Evolutionary conservation across 331 rosid species (phyloP), one percentile per base, ranked within the genome.

Genomic region (Pyracantha coccinea): DNA sequence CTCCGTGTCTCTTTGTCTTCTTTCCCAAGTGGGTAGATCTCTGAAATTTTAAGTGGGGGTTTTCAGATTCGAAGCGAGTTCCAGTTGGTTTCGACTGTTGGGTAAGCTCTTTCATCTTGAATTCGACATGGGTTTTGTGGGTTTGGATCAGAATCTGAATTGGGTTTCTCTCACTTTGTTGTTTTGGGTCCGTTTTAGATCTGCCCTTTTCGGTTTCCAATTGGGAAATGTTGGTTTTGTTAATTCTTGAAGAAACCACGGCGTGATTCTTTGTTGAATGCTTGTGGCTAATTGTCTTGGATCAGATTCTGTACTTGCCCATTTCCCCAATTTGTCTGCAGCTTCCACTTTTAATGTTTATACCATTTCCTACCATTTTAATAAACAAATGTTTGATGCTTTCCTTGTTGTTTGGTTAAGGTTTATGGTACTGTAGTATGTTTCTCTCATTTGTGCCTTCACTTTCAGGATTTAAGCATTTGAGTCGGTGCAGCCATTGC

Each of bases 401-500:
- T 78, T 66, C 1, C 77, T 63, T 78, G 55, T 66, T 65, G 60
- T 44, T 65, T 54, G 82, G 82, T 55, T 57, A 27, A 41, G 29
- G 58, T 73, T 35, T n/a, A 50, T 20, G 54, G 16, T 54, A 41
- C 6, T 35, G 6, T 27, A 58, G 80, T 68, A 29, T 8, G 28
- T 21, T 50, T 5, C 15, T 15, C 68, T 55, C 50, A 65, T 11
- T 38, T 72, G 29, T 60, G 12, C 8, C 15, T 17, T 55, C 27
- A 60, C 53, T 65, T 53, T 72, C 78, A 78, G 82, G 78, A 66
- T 57, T 73, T 31, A 31, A 19, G 54, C 52, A 29, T 73, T 75
- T 25, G 50, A 23, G n/a, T 68, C 32, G 17, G 74, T 24, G 71
- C 57, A 29, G 57, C 44, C 75, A 68, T 67, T 78, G 81, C 61